Percentiles rank a stretch among this genome's conserved stretches.
phyloP scores from a whole-genome alignment of 2,329 filamentous ascomycete genomes.

The Neoascochyta sp. region DNA sequence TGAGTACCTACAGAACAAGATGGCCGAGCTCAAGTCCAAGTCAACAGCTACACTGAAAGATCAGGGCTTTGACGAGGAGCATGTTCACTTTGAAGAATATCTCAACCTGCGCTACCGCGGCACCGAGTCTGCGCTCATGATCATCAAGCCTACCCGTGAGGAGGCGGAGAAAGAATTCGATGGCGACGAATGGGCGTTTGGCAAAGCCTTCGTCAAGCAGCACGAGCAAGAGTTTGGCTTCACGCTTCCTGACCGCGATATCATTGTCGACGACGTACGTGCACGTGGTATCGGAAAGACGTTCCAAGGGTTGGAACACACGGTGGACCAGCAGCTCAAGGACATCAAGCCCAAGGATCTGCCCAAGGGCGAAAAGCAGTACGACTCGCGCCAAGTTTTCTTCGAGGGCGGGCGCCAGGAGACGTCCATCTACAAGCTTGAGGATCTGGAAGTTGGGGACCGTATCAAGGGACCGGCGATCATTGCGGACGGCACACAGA shows the following conservation, averaged over 20 bases:
- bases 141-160: constrained; percentile 66
- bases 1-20: constrained; percentile 64
- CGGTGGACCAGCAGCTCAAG: constrained; percentile 78
- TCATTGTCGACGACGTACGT: constrained; percentile 86
- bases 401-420: constrained; percentile 76
- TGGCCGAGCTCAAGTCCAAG: constrained; percentile 74
- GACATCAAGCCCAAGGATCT: constrained; percentile 59
- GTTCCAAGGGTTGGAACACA: constrained; percentile 73
- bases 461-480: constrained; percentile 76
- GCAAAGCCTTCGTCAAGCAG: constrained; percentile 76
- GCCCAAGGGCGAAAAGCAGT: constrained; percentile 58
- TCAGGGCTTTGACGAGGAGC: constrained; percentile 72
- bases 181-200: constrained; percentile 76
- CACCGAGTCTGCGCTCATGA: constrained; percentile 88
- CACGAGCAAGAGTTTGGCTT: constrained; percentile 94
- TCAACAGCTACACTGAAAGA: constrained; percentile 64
- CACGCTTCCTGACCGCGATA: constrained; percentile 76
- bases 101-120: constrained; percentile 91
- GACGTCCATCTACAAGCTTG: constrained; percentile 79
- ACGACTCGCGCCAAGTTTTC: constrained; percentile 69
- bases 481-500: constrained; percentile 83
- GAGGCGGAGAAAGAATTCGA: constrained; percentile 58
- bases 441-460: constrained; percentile 68
- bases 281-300: constrained; percentile 87
- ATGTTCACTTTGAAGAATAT: constrained; percentile 85